phyloP scores from a whole-genome alignment of 192 early-diverging fungal species.

The Radiomyces spectabilis region DNA sequence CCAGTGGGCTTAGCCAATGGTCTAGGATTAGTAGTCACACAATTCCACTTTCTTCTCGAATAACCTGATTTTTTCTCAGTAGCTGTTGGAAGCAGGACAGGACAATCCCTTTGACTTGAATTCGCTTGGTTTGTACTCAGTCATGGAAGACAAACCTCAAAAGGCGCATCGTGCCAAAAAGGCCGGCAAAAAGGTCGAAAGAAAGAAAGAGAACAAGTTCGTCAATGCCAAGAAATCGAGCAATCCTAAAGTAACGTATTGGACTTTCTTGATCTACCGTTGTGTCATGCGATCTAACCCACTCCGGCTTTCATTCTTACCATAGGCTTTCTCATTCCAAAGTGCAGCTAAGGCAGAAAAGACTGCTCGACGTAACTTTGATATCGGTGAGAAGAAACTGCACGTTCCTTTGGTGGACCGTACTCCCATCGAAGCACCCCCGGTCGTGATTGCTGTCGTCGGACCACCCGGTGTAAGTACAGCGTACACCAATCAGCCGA shows the following conservation, averaged over 20 bases:
- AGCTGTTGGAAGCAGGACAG: too few relatives aligned
- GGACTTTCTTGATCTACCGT: background rate
- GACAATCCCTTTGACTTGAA: too few relatives aligned
- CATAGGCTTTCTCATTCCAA: constrained; percentile 66
- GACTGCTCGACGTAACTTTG: constrained; percentile 73
- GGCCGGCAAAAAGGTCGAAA: constrained; percentile 77
- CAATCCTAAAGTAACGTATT: constrained; percentile 67
- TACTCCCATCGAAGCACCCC: constrained; percentile 84
- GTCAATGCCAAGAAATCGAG: constrained; percentile 73
- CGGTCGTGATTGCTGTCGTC: constrained; percentile 90
- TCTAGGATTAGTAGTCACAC: too few relatives aligned
- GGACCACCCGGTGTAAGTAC: constrained; percentile 86
- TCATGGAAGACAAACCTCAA: constrained; percentile 59
- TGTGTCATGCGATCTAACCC: background rate
- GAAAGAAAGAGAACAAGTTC: constrained; percentile 69
- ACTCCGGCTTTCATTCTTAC: background rate
- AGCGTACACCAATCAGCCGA: too few relatives aligned
- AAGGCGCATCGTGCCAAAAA: constrained; percentile 82
- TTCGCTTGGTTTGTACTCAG: background rate
- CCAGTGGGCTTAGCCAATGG: too few relatives aligned
- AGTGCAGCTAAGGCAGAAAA: constrained; percentile 70
- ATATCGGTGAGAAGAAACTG: constrained; percentile 82
- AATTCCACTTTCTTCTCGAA: too few relatives aligned
- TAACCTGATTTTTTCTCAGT: too few relatives aligned
- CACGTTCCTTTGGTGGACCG: constrained; percentile 96